Conservation (phyloP, 495 filamentous ascomycete species). For the Aspergillus wentii region DNA sequence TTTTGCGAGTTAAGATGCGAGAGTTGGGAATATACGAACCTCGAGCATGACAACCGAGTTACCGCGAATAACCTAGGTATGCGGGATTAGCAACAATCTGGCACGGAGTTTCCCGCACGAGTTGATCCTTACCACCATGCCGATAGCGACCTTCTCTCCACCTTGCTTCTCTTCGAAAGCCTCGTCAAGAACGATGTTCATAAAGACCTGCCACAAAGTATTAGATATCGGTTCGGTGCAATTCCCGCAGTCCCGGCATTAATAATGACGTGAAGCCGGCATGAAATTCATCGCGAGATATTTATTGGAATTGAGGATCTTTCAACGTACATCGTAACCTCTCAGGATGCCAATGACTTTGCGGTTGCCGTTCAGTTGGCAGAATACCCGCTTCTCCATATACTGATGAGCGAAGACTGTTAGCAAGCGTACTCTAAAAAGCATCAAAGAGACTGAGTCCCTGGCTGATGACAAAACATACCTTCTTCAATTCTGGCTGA, state of each 20-base stretch:
- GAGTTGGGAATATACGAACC: slow-evolving; percentile 35
- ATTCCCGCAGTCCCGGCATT: too few species aligned
- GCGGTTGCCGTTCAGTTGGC: slow-evolving; percentile 94
- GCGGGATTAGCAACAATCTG: not conserved
- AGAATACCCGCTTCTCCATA: slow-evolving; percentile 97
- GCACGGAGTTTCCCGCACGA: not conserved
- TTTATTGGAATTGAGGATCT: not conserved
- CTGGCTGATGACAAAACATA: slow-evolving; percentile 38
- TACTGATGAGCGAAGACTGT: too few species aligned
- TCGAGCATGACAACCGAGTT: slow-evolving; percentile 97
- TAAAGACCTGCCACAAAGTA: slow-evolving; percentile 67
- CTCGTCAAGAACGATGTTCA: slow-evolving; percentile 97
- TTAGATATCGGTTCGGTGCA: not conserved
- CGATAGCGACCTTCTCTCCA: slow-evolving; percentile 84
- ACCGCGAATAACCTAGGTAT: slow-evolving; percentile 66
- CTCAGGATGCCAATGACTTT: slow-evolving; percentile 93
- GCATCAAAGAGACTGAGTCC: not conserved
- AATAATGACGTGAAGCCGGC: too few species aligned
- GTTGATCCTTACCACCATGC: slow-evolving; percentile 73
- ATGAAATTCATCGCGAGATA: not conserved
- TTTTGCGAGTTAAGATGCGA: too few species aligned
- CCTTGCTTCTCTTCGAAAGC: slow-evolving; percentile 94
- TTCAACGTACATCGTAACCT: slow-evolving; percentile 81
- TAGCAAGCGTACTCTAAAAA: too few species aligned
- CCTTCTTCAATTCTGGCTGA: slow-evolving; percentile 98